Conservation (phyloP, 345 rosid species). For the Melastoma malabathricum region DNA sequence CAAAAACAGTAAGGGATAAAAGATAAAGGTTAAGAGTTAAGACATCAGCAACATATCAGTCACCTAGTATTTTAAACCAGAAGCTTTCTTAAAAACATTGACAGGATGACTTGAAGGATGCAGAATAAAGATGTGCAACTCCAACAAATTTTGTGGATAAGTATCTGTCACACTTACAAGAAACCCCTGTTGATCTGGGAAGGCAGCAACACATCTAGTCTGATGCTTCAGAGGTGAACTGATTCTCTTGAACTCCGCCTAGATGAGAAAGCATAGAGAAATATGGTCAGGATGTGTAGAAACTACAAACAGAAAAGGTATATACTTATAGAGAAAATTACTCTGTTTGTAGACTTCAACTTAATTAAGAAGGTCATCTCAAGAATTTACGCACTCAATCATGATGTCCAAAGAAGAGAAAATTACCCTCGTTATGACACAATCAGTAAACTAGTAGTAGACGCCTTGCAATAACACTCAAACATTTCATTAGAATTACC, state of each 20-base stretch:
- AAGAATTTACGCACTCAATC: background rate
- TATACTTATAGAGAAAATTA: too few species aligned
- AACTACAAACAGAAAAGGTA: constrained; percentile 1
- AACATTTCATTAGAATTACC: constrained; percentile 26
- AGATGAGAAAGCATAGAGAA: constrained; percentile 9
- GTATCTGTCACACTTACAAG: constrained; percentile 33
- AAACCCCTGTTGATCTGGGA: constrained; percentile 98
- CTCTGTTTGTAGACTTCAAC: too few species aligned
- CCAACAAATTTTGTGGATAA: constrained; percentile 2
- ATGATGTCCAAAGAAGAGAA: background rate
- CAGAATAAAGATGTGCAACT: background rate
- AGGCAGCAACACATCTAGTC: constrained; percentile 91
- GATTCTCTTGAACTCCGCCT: constrained; percentile 87
- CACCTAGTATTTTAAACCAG: too few species aligned
- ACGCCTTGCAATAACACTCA: background rate
- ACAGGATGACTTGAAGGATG: background rate
- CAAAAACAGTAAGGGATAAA: too few species aligned
- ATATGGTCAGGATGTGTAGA: constrained; percentile 2
- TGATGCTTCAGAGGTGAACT: constrained; percentile 85
- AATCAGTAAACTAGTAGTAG: too few species aligned
- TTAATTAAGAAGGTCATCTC: background rate
- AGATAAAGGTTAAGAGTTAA: too few species aligned
- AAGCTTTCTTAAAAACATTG: constrained; percentile 5
- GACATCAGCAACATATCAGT: too few species aligned
- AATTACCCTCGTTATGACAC: too few species aligned